phyloP scores from a whole-genome alignment of 2,329 filamentous ascomycete genomes.

The Cytospora mali region DNA sequence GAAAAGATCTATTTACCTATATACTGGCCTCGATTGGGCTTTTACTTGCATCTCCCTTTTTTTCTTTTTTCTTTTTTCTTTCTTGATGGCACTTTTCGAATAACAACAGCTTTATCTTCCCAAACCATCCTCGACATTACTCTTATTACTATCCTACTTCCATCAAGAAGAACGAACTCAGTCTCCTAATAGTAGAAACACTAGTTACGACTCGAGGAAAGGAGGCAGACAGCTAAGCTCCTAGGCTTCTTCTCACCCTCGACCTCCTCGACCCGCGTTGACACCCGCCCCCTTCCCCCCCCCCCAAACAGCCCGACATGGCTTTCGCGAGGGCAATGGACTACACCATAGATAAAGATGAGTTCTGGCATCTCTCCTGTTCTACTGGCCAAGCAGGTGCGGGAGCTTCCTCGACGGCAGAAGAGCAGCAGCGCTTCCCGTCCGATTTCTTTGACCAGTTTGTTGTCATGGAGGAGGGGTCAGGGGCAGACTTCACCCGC shows the following conservation, averaged over 20 bases:
- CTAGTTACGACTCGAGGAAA: not conserved
- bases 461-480: slow-evolving; percentile 21
- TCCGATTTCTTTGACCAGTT: slow-evolving; percentile 28
- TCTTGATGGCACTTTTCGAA: slow-evolving; percentile 10
- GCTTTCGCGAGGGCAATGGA: slow-evolving; percentile 22
- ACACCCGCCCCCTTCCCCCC: no score
- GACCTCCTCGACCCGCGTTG: not conserved
- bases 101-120: not conserved
- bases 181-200: not conserved
- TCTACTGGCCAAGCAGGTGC: slow-evolving; percentile 6
- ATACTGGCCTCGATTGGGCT: slow-evolving; percentile 1
- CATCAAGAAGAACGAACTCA: not conserved
- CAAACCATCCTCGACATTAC: not conserved
- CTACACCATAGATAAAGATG: slow-evolving; percentile 27
- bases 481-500: slow-evolving; percentile 4
- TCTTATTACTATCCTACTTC: not conserved
- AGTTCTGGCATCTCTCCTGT: slow-evolving; percentile 26
- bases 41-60: slow-evolving; percentile 2
- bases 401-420: slow-evolving; percentile 3
- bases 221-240: slow-evolving; percentile 11
- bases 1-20: slow-evolving; percentile 18
- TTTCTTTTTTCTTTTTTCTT: slow-evolving; percentile 2
- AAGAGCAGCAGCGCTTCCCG: slow-evolving; percentile 10
- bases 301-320: slow-evolving; percentile 17
- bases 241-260: not conserved